phyloP scores from a whole-genome alignment of 2,329 filamentous ascomycete species.

The Hypoxylon rubiginosum region DNA sequence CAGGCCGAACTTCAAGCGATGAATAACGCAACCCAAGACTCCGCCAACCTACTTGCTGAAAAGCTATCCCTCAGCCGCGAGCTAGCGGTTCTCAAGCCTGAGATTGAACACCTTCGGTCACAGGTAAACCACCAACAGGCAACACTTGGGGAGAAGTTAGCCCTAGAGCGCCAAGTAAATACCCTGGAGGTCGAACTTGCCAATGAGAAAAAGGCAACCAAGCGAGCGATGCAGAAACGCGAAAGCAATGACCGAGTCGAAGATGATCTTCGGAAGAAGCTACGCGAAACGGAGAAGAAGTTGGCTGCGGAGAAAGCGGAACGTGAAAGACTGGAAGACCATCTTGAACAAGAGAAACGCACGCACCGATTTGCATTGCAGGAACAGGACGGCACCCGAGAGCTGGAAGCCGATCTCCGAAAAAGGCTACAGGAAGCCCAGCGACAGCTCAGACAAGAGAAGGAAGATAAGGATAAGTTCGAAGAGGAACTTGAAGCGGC shows the following conservation, averaged over 20 bases:
- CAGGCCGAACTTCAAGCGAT: conserved; percentile 80
- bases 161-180: conserved; percentile 82
- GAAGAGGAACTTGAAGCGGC: conserved; percentile 54
- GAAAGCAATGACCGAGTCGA: conserved; percentile 57
- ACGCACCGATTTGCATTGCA: conserved; percentile 49
- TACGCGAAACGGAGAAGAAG: conserved; percentile 52
- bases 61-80: conserved; percentile 68
- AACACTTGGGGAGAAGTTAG: conserved; percentile 81
- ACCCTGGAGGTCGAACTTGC: conserved; percentile 85
- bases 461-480: conserved; percentile 51
- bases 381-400: conserved; percentile 51
- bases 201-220: conserved; percentile 79
- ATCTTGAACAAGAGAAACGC: conserved; percentile 51
- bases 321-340: conserved; percentile 52
- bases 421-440: conserved; percentile 52
- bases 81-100: conserved; percentile 65
- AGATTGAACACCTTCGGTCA: conserved; percentile 68
- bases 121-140: conserved; percentile 73
- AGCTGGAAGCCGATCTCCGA: conserved; percentile 51
- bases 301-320: conserved; percentile 50
- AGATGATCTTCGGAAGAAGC: conserved; percentile 60
- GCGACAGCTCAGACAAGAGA: conserved; percentile 49
- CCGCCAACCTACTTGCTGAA: conserved; percentile 75
- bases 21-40: conserved; percentile 75
- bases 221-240: conserved; percentile 65